Conservation (phyloP, 2,329 filamentous ascomycete genomes). For the Pseudopyricularia cyperi region DNA sequence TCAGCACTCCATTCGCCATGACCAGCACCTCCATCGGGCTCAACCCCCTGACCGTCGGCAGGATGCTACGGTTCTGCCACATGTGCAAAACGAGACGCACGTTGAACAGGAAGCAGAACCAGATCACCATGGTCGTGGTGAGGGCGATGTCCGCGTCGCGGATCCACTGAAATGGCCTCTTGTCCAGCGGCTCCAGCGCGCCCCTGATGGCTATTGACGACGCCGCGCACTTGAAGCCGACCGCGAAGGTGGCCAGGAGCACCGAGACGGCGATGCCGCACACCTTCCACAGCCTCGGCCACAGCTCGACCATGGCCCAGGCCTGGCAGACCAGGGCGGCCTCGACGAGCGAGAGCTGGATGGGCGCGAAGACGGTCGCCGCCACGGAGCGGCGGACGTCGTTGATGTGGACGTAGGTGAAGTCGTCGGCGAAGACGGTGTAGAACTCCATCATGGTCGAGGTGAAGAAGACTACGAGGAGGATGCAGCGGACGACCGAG, state of each 20-base stretch:
- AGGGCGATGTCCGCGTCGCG: conserved; percentile 20
- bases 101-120: conserved; percentile 45
- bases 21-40: conserved; percentile 40
- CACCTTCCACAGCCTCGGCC: conserved; percentile 23
- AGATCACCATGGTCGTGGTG: conserved; percentile 20
- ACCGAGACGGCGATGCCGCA: conserved; percentile 16
- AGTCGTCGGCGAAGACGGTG: conserved; percentile 41
- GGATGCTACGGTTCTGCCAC: conserved; percentile 29
- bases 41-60: conserved; percentile 27
- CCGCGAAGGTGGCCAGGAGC: conserved; percentile 9
- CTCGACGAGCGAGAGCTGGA: conserved; percentile 32
- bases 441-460: conserved; percentile 51
- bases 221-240: conserved; percentile 18
- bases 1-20: conserved; percentile 41
- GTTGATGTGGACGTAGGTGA: conserved; percentile 25
- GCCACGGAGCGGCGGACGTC: conserved; percentile 24
- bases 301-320: conserved; percentile 37
- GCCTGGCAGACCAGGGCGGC: conserved; percentile 36
- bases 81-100: conserved; percentile 35
- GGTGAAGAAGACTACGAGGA: conserved; percentile 47
- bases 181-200: conserved; percentile 11
- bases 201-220: conserved; percentile 22
- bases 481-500: conserved; percentile 44
- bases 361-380: conserved; percentile 26
- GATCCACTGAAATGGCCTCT: conserved; percentile 19